A percentile compares a stretch with the other conserved stretches of the same genome.
Evolutionary conservation across 805 yeast genomes (phyloP).

Genomic region (Kuraishia borneana): DNA sequence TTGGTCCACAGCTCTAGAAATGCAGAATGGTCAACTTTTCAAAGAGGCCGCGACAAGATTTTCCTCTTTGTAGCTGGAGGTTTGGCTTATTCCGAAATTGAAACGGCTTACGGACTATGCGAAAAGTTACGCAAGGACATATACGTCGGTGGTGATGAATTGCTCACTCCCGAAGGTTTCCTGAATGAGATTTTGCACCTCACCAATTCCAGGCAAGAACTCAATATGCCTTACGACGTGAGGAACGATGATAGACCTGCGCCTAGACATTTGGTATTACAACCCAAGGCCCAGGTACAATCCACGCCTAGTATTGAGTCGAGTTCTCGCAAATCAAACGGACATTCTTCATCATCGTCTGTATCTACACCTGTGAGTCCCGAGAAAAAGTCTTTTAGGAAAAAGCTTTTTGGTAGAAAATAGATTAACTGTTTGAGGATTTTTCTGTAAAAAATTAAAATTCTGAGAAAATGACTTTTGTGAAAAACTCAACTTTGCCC

Average conservation of each 20-base stretch:
- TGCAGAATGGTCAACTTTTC: constrained; percentile 54
- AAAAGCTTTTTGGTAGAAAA: not conserved
- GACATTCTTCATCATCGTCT: not conserved
- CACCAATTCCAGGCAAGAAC: constrained; percentile 23
- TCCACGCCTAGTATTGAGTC: not conserved
- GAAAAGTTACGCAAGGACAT: constrained; percentile 56
- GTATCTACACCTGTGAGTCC: not conserved
- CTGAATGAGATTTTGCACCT: constrained; percentile 26
- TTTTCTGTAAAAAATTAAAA: too few relatives aligned
- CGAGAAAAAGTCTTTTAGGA: not conserved
- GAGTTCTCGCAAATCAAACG: not conserved
- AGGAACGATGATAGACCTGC: constrained; percentile 2
- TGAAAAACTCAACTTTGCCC: too few relatives aligned
- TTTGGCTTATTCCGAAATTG: constrained; percentile 68
- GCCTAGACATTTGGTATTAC: not conserved
- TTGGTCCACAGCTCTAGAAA: constrained; percentile 31
- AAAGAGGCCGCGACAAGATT: constrained; percentile 46
- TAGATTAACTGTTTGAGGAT: too few relatives aligned
- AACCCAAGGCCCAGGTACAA: not conserved
- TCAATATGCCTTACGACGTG: constrained; percentile 29
- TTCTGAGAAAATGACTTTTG: too few relatives aligned
- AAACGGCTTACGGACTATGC: constrained; percentile 65
- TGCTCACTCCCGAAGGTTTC: constrained; percentile 41
- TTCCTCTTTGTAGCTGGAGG: constrained; percentile 88
- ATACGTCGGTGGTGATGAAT: constrained; percentile 70